Evolutionary conservation across 1,284 basidiomycete species (phyloP).

Genomic region (Wolfiporia cocos): DNA sequence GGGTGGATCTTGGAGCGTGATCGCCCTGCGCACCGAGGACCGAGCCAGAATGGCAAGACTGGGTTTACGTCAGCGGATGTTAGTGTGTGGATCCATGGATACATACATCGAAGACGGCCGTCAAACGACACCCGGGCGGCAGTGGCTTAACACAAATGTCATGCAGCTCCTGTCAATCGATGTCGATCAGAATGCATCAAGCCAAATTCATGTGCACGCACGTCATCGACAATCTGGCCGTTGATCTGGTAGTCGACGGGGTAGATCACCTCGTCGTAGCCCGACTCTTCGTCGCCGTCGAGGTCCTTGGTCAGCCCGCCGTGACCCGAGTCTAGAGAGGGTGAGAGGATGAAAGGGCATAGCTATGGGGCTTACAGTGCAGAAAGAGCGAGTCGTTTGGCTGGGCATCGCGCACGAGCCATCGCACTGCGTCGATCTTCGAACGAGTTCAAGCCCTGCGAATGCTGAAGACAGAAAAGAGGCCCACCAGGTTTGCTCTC

Average conservation of each 20-base stretch:
- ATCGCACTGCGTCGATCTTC: constrained; percentile 77
- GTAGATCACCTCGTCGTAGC: constrained; percentile 78
- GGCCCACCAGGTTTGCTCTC: constrained; percentile 75
- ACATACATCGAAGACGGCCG: constrained; percentile 81
- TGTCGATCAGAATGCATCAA: background rate
- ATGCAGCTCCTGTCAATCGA: constrained; percentile 58
- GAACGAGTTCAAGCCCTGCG: too few species aligned
- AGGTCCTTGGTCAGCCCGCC: constrained; percentile 77
- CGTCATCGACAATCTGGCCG: constrained; percentile 83
- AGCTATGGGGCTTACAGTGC: constrained; percentile 57
- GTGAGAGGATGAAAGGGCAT: background rate
- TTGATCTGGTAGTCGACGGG: constrained; percentile 71
- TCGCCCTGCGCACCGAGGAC: constrained; percentile 28
- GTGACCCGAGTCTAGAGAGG: constrained; percentile 63
- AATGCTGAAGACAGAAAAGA: too few species aligned
- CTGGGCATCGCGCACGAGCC: constrained; percentile 78
- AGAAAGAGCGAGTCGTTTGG: constrained; percentile 90
- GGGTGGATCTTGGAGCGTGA: background rate
- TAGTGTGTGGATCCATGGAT: constrained; percentile 25
- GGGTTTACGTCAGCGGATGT: background rate
- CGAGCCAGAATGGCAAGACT: constrained; percentile 44
- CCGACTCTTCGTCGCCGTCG: constrained; percentile 65
- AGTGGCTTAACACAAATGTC: constrained; percentile 69
- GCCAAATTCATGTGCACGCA: constrained; percentile 29
- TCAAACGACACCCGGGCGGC: constrained; percentile 81